Conservation (phyloP, 2,329 filamentous ascomycete species). For the Niveomyces coronatus region DNA sequence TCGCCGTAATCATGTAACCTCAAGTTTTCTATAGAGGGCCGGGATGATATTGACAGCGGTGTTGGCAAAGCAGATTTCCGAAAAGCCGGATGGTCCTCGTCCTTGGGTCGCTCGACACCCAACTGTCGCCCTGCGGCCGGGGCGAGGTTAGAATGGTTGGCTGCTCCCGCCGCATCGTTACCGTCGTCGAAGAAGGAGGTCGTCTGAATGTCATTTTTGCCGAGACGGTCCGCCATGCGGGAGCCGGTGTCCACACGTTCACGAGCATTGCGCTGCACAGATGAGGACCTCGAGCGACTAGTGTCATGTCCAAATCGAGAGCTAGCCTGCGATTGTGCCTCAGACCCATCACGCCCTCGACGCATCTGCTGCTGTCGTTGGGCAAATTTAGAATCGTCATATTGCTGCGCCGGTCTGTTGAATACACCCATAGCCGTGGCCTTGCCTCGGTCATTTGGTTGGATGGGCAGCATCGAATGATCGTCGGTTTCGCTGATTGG, state of each 20-base stretch:
- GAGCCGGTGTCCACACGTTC: constrained; percentile 23
- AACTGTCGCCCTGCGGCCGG: constrained; percentile 13
- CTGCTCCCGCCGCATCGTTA: constrained; percentile 22
- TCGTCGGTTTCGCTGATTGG: constrained; percentile 65
- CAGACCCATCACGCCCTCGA: constrained; percentile 47
- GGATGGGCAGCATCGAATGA: constrained; percentile 51
- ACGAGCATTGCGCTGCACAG: constrained; percentile 24
- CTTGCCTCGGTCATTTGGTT: constrained; percentile 70
- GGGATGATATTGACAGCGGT: constrained; percentile 27
- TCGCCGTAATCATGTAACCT: constrained; percentile 16
- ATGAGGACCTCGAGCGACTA: constrained; percentile 39
- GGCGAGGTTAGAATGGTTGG: constrained; percentile 6
- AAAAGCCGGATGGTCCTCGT: constrained; percentile 45
- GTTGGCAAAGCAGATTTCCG: constrained; percentile 34
- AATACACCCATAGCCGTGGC: constrained; percentile 57
- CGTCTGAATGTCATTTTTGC: constrained; percentile 22
- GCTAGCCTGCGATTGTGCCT: constrained; percentile 38
- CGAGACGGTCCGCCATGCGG: constrained; percentile 16
- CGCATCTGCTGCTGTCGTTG: constrained; percentile 76
- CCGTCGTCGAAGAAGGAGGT: constrained; percentile 37
- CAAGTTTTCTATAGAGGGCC: constrained; percentile 20
- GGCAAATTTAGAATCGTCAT: constrained; percentile 77
- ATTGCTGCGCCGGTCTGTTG: constrained; percentile 63
- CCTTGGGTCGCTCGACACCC: constrained; percentile 36
- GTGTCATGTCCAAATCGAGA: constrained; percentile 24